Evolutionary conservation across 2,329 filamentous ascomycete species (phyloP).

Genomic region (Colletotrichum navitas): DNA sequence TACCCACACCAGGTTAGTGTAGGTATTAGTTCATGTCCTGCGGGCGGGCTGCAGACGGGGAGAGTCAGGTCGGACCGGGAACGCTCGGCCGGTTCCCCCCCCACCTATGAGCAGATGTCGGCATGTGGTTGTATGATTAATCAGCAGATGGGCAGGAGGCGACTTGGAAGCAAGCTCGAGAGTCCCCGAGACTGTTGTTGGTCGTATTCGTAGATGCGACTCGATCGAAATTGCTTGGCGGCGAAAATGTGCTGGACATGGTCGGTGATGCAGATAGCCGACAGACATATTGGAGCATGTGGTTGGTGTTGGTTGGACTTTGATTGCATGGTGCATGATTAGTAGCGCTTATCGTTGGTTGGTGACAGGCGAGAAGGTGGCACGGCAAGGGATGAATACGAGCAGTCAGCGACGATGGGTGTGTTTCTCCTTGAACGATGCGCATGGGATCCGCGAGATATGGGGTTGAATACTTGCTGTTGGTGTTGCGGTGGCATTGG

Average conservation of each 20-base stretch:
- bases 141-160: neutral
- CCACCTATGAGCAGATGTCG: conserved; percentile 24
- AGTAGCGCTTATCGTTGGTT: neutral
- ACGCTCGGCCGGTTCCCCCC: conserved; percentile 26
- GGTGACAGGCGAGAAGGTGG: neutral
- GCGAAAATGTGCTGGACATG: neutral
- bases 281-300: conserved; percentile 5
- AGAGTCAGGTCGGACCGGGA: conserved; percentile 6
- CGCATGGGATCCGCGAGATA: neutral
- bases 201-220: neutral
- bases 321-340: neutral
- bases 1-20: too few relatives aligned
- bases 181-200: neutral
- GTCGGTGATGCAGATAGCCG: conserved; percentile 10
- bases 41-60: neutral
- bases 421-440: neutral
- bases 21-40: too few relatives aligned
- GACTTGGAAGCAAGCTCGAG: neutral
- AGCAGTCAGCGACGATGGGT: neutral
- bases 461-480: neutral
- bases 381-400: neutral
- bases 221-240: neutral
- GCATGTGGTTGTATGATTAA: conserved; percentile 13
- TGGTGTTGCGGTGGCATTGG: neutral
- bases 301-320: neutral